Conservation (phyloP, 176 grass and related monocot species). For the Carex parvula region DNA sequence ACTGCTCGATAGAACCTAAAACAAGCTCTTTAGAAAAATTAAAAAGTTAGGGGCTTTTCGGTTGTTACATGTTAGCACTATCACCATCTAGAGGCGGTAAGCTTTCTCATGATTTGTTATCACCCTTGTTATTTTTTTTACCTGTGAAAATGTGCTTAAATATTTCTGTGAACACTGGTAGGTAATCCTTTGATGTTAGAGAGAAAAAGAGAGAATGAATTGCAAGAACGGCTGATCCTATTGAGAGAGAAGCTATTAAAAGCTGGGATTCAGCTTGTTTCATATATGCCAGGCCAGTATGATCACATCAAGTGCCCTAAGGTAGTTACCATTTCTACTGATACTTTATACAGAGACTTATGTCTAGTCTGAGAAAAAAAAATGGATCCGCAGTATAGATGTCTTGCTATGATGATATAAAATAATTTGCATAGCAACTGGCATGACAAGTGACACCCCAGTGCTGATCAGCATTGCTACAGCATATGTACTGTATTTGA, state of each 20-base stretch:
- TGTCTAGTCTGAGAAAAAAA: background rate
- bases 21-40: background rate
- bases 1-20: background rate
- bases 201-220: constrained; percentile 11
- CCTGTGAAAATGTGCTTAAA: background rate
- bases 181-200: background rate
- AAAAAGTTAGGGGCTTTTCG: background rate
- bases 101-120: background rate
- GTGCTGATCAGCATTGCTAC: background rate
- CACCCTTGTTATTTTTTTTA: background rate
- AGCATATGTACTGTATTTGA: constrained; percentile 5
- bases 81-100: background rate
- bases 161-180: constrained; percentile 12
- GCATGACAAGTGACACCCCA: background rate
- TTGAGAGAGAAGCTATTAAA: constrained; percentile 41
- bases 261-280: constrained; percentile 39
- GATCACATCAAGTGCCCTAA: constrained; percentile 41
- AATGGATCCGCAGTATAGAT: background rate
- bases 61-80: background rate
- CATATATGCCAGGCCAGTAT: constrained; percentile 39
- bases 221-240: constrained; percentile 21
- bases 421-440: constrained; percentile 10
- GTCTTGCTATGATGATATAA: background rate
- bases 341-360: background rate
- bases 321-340: constrained; percentile 25